phyloP scores from a whole-genome alignment of 768 basidiomycete species.

The Psilocybe sp. region DNA sequence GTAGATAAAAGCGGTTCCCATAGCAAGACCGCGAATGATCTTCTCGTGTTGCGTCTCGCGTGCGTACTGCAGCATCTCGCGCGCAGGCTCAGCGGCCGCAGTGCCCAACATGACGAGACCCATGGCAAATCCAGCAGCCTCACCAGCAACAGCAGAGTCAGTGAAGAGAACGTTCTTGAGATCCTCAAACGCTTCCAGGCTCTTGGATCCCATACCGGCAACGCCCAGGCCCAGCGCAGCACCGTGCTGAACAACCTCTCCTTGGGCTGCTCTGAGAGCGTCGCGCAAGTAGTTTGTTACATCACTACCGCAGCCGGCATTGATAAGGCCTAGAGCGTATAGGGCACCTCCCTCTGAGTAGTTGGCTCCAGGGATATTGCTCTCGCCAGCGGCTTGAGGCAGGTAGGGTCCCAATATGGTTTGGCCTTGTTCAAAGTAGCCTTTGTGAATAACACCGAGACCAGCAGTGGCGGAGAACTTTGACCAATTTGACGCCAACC shows the following conservation, averaged over 20 bases:
- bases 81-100: constrained; percentile 70
- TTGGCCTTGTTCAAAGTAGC: constrained; percentile 91
- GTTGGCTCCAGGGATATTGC: constrained; percentile 70
- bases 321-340: constrained; percentile 92
- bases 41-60: constrained; percentile 99
- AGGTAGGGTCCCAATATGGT: constrained; percentile 92
- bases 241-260: constrained; percentile 94
- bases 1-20: constrained; percentile 89
- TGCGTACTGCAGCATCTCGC: constrained; percentile 96
- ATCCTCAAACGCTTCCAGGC: constrained; percentile 86
- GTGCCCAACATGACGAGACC: constrained; percentile 98
- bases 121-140: constrained; percentile 96
- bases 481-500: constrained; percentile 94
- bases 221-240: constrained; percentile 97
- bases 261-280: constrained; percentile 68
- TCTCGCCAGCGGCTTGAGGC: constrained; percentile 74
- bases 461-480: constrained; percentile 98
- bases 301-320: constrained; percentile 83
- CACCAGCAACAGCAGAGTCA: constrained; percentile 94
- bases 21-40: constrained; percentile 93
- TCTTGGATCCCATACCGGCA: constrained; percentile 90
- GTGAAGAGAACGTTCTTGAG: constrained; percentile 86
- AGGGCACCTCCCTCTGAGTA: constrained; percentile 97
- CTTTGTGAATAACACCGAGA: constrained; percentile 96
- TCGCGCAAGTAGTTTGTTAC: constrained; percentile 79